Base-by-base conservation (phyloP, 257 asterid genomes). In the Scutellaria baicalensis region DNA sequence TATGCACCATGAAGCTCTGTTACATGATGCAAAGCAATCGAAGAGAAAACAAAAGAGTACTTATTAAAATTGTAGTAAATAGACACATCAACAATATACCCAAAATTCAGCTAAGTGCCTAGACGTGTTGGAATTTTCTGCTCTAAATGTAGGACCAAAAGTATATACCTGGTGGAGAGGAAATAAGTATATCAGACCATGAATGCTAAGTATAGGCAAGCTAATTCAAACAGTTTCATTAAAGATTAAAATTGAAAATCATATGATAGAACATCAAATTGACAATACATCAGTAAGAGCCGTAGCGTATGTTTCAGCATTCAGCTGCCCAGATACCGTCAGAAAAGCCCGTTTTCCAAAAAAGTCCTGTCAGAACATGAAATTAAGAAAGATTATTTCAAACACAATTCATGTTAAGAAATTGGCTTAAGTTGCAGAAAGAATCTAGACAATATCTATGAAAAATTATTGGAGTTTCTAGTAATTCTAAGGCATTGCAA, bases 141-240 rank as follows among this genome's bases (percentile, higher is more conserved):
- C 99, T 81, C 99, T 86, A 77, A 91, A 94, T 52, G 99, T 91
- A 38, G 99, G 99, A 75, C 99, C 99, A 82, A 94, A 94, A 35
- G 97, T 91, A 83, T 94, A 94, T 48, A 94, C 96, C 99, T 91
- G 88, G 75, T 63, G 31, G 45, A 80, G 58, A 71, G 70, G 16
- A 63, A 60, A 77, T 23, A 64, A 43, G 12, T 38, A 52, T 55
- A 7, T 48, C 67, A 75, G 69, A 70, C 44, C 61, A 69, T 31
- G 50, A 74, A 63, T 14, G 17, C 43, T 42, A 58, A 21, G 21
- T 59, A 58, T 8, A 67, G 44, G 60, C 6, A 56, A 40, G 48
- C 45, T 9, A 69, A 73, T 40, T 33, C 44, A 17, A 64, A 42
- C 17, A 70, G 56, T 69, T 39, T 69, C 63, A 80, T 59, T 12